Base-by-base conservation (phyloP, 2,329 filamentous ascomycete species). In the Calonectria leucothoes region DNA sequence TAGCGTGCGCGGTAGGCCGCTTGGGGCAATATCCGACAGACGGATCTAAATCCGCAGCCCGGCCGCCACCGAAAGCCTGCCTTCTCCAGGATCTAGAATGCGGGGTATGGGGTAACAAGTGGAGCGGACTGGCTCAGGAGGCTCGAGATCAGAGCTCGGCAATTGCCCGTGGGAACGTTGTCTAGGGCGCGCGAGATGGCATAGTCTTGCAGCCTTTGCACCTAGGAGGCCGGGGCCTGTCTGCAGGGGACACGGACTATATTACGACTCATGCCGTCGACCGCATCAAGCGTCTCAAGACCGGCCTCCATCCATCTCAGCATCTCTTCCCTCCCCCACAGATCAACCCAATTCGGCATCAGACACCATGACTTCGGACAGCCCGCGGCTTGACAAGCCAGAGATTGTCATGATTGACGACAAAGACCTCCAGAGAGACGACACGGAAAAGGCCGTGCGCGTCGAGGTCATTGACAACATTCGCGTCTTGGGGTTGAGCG, bases 401-500 rank as follows among this genome's bases (percentile, higher is more conserved):
- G 78, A 79, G 17, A 76, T 79, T 51, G 69, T 74, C 63, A 75
- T 79, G 71, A 71, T 80, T 45, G 74, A 80, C 52, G 74, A 79
- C 31, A 63, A 71, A 27, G 74, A 73, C 11, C 14, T 39, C 10
- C 42, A 68, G 2, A 20, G 42, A 1, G 67, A 74, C 0, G 35
- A 42, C 25, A 52, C 74, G 0, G 79, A 80, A 52, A 79, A 80
- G 59, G 75, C 55, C 6, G 63, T 72, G 7, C 73, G 59, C 14
- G 76, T 80, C 37, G 74, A 75, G 17, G 74, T 74, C 3, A 80
- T 83, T 37, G 82, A 81, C 52, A 77, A 76, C 66, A 77, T 83
- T 45, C 81, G 79, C 10, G 81, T 83, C 35, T 37, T 83, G 33
- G 81, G 82, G 17, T 69, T 83, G 20, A 79, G 55, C 35, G 75